A percentile compares a stretch with the other conserved stretches of the same genome.
Conservation (phyloP, 176 grass and related monocot genomes). For the Avena sativa region DNA sequence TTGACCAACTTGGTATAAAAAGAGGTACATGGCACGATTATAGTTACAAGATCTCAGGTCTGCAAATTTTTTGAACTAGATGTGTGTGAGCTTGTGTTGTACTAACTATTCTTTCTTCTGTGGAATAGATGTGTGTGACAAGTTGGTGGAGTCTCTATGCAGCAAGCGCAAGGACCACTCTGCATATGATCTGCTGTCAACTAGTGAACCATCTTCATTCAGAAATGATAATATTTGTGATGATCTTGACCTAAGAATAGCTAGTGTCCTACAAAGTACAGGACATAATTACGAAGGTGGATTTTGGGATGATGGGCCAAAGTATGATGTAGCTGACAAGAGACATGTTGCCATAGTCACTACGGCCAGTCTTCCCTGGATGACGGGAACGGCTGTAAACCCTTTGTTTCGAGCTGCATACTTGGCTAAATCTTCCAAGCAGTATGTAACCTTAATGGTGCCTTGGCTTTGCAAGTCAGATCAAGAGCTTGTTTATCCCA, state of each 20-base stretch:
- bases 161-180: constrained; percentile 66
- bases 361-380: constrained; percentile 97
- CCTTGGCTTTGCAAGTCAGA: constrained; percentile 95
- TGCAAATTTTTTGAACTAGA: constrained; percentile 11
- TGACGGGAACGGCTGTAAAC: constrained; percentile 98
- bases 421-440: constrained; percentile 74
- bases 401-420: constrained; percentile 97
- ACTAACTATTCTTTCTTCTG: constrained; percentile 24
- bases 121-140: constrained; percentile 74
- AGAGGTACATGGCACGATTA: constrained; percentile 61
- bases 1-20: constrained; percentile 92
- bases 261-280: constrained; percentile 85
- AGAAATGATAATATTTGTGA: constrained; percentile 57
- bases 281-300: constrained; percentile 78
- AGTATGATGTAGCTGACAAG: constrained; percentile 49
- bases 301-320: constrained; percentile 60
- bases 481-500: constrained; percentile 92
- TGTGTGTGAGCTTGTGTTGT: constrained; percentile 25
- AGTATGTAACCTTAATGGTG: constrained; percentile 84
- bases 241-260: constrained; percentile 86
- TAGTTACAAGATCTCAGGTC: constrained; percentile 12
- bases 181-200: constrained; percentile 43
- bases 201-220: constrained; percentile 51
- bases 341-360: constrained; percentile 92
- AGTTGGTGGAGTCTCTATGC: constrained; percentile 74